Base-by-base conservation (phyloP, 129 eudicot genomes). In the Centella asiatica region DNA sequence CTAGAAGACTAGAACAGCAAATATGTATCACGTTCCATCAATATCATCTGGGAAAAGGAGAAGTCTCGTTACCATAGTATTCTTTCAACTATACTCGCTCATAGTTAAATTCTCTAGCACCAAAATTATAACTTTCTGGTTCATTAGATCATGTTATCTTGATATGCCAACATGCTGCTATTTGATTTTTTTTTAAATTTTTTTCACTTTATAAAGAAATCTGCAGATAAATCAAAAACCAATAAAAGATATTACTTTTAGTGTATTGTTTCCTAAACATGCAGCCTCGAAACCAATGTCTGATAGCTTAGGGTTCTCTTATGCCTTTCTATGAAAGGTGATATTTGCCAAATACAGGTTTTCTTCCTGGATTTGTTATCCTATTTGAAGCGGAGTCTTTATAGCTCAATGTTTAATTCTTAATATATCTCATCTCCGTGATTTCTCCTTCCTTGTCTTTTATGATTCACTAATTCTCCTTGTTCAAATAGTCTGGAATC, bases 11-110 rank as follows among this genome's bases (percentile, higher is more conserved):
- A 72, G 70, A 71, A 74, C 75, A 57, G 82, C 78, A 76, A 32
- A 71, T 33, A 55, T 72, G 68, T 85, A 60, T 89, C 95, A 89
- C 97, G 95, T 89, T 47, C 97, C 97, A 78, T 89, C 97, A 81
- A 53, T 72, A 73, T 85, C 88, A 89, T 89, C 97, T 89, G 97
- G 88, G 70, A 75, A 88, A 89, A 89, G 59, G 85, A 79, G 75
- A 80, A 79, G 64, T 72, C 58, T 44, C 60, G 88, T 84, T 77
- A 79, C 87, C 72, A 72, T 10, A 5, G 54, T 62, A 59, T 46
- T 47, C 39, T 39, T 47, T 42, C 32, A 68, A 71, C 45, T 19
- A 39, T 32, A 60, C 48, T 50, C 44, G n/a, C 51, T 62, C 18
- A 29, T 46, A 24, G 29, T 49, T 36, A 1, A 68, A 63, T 40